phyloP scores from a whole-genome alignment of 2,329 filamentous ascomycete species.

The Trichoderma oligosporum region DNA sequence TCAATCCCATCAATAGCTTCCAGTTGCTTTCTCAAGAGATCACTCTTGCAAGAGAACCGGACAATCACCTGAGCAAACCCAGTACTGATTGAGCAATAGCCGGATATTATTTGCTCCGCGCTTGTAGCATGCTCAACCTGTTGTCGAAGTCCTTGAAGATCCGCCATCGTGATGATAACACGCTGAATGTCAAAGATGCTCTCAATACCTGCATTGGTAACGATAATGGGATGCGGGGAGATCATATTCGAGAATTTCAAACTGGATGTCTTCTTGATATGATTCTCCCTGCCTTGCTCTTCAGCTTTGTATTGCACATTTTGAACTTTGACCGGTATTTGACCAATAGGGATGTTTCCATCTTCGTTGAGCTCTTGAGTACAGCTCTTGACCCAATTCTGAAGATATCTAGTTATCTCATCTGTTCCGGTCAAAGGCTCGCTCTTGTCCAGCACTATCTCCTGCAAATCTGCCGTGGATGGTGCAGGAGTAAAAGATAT shows the following conservation, averaged over 20 bases:
- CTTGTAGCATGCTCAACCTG: constrained; percentile 14
- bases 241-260: background rate
- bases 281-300: background rate
- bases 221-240: constrained; percentile 20
- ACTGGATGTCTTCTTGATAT: background rate
- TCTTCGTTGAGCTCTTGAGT: background rate
- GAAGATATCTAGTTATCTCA: background rate
- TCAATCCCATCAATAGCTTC: constrained; percentile 14
- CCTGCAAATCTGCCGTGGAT: background rate
- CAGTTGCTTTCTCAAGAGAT: constrained; percentile 1
- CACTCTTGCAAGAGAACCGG: constrained; percentile 10
- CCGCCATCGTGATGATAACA: constrained; percentile 17
- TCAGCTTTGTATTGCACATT: background rate
- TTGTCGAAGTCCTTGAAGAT: constrained; percentile 9
- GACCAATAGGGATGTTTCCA: background rate
- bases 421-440: background rate
- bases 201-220: constrained; percentile 20
- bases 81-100: constrained; percentile 20
- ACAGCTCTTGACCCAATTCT: background rate
- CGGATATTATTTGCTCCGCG: constrained; percentile 15
- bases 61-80: constrained; percentile 12
- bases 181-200: constrained; percentile 20
- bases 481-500: background rate
- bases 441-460: background rate
- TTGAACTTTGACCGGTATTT: background rate